A percentile compares a stretch with the other conserved stretches of the same genome.
Conservation (phyloP, 2,329 filamentous ascomycete species). For the Cryphonectria parasitica region DNA sequence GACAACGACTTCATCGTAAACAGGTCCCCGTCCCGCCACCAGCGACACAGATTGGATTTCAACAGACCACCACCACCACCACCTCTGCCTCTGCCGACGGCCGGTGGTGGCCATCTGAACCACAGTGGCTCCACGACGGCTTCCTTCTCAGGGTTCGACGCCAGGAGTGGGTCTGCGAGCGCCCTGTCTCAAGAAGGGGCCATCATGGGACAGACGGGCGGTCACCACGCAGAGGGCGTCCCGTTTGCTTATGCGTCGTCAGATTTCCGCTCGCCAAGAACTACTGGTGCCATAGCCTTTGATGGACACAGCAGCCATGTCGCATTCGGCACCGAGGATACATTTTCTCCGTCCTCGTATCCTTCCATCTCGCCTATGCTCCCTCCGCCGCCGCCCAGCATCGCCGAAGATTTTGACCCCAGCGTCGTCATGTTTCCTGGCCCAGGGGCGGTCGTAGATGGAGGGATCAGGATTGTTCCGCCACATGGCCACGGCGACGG, state of each 20-base stretch:
- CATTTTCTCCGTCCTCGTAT: slow-evolving; percentile 53
- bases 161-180: slow-evolving; percentile 25
- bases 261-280: slow-evolving; percentile 30
- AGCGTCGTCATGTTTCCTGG: slow-evolving; percentile 35
- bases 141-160: slow-evolving; percentile 33
- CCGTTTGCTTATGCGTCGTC: slow-evolving; percentile 37
- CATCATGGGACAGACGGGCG: slow-evolving; percentile 45
- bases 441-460: slow-evolving; percentile 26
- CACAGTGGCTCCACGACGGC: slow-evolving; percentile 44
- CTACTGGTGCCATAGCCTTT: slow-evolving; percentile 30
- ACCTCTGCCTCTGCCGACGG: slow-evolving; percentile 38
- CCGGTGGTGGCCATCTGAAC: slow-evolving; percentile 56
- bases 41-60: slow-evolving; percentile 44
- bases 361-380: slow-evolving; percentile 52
- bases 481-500: slow-evolving; percentile 31
- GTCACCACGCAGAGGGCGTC: slow-evolving; percentile 42
- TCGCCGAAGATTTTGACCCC: slow-evolving; percentile 34
- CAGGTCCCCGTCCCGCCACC: slow-evolving; percentile 22
- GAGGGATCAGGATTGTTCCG: slow-evolving; percentile 23
- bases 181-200: slow-evolving; percentile 34
- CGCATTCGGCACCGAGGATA: slow-evolving; percentile 27
- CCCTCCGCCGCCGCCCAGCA: slow-evolving; percentile 50
- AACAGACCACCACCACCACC: slow-evolving; percentile 46
- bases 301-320: slow-evolving; percentile 14
- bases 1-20: neutral